Base-by-base conservation (phyloP, 2,329 filamentous ascomycete genomes). In the Colletotrichum tropicicola region DNA sequence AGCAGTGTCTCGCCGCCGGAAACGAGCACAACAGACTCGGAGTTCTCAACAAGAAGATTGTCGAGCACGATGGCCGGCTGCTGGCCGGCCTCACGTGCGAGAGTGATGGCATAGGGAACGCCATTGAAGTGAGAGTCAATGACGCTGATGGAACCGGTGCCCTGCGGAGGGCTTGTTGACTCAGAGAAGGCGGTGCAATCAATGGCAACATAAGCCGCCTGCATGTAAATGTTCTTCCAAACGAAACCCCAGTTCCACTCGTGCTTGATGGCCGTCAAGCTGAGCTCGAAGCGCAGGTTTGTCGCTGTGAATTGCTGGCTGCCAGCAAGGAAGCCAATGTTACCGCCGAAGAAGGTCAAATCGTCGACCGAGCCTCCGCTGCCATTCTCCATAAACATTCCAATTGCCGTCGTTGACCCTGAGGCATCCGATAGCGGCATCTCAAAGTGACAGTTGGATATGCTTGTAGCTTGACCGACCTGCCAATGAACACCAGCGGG, bases 161-260 rank as follows among this genome's bases (percentile, higher is more conserved):
- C 8, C 30, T 35, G 30, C n/a, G n/a, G n/a, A n/a, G n/a, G n/a
- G n/a, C n/a, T n/a, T n/a, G 30, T 35, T 35, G 8, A 9, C 8
- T 13, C 8, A 2, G 10, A 9, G 30, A 35, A 9, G 30, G 10
- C 15, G 8, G 30, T 35, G 9, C 8, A 35, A 13, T 35, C 30
- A 3, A 35, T 35, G n/a, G 41, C 53, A 17, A 56, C 27, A 7
- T 19, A 45, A 6, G 25, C 28, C 9, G 25, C 19, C 25, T 35
- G 25, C 7, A 56, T 23, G 15, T 41, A 10, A 1, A 59, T 39
- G 9, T 32, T 23, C 23, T 59, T 19, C 75, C 89, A 85, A 21
- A 82, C 85, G 84, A 86, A 91, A 9, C 87, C 86, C 91, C 91
- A 93, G 76, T 91, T 86, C 91, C 91, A 93, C 68, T 90, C 85